phyloP scores from a whole-genome alignment of 2,329 filamentous ascomycete species.

The Ophiocordyceps polyrhachis-furcata region DNA sequence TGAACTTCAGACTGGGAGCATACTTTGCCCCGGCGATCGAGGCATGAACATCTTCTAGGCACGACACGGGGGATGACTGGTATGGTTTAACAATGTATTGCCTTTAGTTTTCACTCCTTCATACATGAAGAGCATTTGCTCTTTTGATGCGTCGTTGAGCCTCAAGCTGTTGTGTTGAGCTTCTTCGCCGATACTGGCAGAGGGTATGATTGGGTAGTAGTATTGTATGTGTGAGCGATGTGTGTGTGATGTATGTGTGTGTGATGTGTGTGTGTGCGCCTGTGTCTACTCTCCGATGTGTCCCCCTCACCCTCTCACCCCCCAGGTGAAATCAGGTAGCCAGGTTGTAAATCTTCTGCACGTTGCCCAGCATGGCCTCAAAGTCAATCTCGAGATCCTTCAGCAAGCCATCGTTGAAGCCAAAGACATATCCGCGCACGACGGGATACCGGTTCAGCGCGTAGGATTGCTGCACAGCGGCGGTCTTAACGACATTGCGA shows the following conservation, averaged over 20 bases:
- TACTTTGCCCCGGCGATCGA: background rate
- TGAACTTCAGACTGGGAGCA: background rate
- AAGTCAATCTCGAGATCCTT: constrained; percentile 47
- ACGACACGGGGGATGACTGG: too few species aligned
- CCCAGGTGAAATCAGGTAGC: constrained; percentile 8
- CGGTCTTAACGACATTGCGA: constrained; percentile 62
- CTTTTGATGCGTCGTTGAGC: too few species aligned
- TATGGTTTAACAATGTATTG: too few species aligned
- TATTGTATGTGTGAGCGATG: background rate
- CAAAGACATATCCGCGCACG: constrained; percentile 59
- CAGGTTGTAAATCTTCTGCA: constrained; percentile 48
- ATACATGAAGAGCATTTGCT: too few species aligned
- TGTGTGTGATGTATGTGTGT: background rate
- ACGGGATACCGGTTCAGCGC: constrained; percentile 44
- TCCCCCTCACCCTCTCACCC: background rate
- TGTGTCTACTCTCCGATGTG: background rate
- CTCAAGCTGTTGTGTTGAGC: too few species aligned
- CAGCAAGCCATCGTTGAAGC: constrained; percentile 46
- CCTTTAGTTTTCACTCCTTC: too few species aligned
- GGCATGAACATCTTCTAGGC: background rate
- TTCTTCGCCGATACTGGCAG: too few species aligned
- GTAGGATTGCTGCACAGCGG: constrained; percentile 56
- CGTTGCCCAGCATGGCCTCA: constrained; percentile 31
- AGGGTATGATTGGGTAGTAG: too few species aligned
- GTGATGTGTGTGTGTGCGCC: background rate